Percentiles rank a stretch among this genome's conserved stretches.
Evolutionary conservation across 768 basidiomycete genomes (phyloP).

Genomic region (Boletus coccyginus): DNA sequence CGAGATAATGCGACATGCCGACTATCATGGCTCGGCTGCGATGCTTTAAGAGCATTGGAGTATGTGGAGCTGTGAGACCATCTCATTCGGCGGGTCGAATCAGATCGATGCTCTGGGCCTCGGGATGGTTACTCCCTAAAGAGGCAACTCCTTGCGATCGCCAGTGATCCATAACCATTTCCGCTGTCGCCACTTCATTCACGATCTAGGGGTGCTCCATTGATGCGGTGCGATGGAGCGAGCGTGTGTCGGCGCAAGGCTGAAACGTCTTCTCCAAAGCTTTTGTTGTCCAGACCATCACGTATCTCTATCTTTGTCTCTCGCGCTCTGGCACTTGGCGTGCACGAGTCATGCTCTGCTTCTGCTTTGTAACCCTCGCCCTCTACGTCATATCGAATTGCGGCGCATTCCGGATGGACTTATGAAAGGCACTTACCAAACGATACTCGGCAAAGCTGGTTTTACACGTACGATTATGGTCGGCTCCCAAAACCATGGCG

Average conservation of each 20-base stretch:
- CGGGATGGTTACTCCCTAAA: not conserved
- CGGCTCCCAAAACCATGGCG: not conserved
- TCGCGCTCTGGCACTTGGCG: not conserved
- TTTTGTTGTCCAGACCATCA: not conserved
- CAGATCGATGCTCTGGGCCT: too few species aligned
- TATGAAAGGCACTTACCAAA: not conserved
- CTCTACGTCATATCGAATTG: conserved; percentile 6
- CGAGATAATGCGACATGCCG: not conserved
- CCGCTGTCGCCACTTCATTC: conserved; percentile 3
- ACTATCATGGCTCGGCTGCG: not conserved
- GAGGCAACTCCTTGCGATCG: conserved; percentile 17
- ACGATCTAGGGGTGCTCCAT: conserved; percentile 9
- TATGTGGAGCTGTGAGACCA: conserved; percentile 4
- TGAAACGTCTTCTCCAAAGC: not conserved
- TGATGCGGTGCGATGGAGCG: conserved; percentile 8
- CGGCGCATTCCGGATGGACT: not conserved
- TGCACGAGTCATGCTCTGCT: conserved; percentile 11
- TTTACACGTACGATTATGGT: not conserved
- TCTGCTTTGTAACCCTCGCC: not conserved
- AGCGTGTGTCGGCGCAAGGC: conserved; percentile 12
- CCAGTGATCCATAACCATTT: conserved; percentile 15
- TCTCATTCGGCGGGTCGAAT: not conserved
- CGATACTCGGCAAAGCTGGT: too few species aligned
- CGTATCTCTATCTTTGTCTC: conserved; percentile 1
- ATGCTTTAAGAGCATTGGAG: not conserved